Evolutionary conservation across 1,284 basidiomycete species (phyloP).

Genomic region (Pterulicium gracile): DNA sequence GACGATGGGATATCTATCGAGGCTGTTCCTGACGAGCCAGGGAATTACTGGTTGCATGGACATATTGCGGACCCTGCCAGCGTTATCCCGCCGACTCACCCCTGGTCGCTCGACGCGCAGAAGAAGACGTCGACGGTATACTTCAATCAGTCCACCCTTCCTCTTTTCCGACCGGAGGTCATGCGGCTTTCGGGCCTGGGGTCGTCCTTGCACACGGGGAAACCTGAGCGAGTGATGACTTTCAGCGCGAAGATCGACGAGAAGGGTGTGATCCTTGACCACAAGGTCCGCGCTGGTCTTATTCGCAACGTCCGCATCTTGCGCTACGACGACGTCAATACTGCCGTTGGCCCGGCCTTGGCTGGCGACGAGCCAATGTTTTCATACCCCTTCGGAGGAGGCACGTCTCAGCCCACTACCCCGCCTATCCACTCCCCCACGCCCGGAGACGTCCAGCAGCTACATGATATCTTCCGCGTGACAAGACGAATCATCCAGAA

Average conservation of each 20-base stretch:
- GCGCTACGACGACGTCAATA: conserved; percentile 68
- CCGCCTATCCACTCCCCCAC: neutral
- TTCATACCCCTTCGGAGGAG: conserved; percentile 10
- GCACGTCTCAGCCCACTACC: conserved; percentile 7
- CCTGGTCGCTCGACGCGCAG: conserved; percentile 45
- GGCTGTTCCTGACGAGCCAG: conserved; percentile 41
- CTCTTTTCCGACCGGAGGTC: conserved; percentile 56
- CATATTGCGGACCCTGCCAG: conserved; percentile 93
- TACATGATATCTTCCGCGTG: neutral
- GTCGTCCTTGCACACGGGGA: conserved; percentile 41
- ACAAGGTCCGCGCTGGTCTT: conserved; percentile 59
- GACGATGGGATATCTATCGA: conserved; percentile 93
- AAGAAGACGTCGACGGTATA: conserved; percentile 45
- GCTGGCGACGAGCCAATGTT: conserved; percentile 26
- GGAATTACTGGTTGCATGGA: conserved; percentile 74
- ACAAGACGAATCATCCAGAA: neutral
- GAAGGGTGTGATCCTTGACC: conserved; percentile 60
- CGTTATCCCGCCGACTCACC: conserved; percentile 61
- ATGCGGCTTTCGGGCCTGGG: conserved; percentile 50
- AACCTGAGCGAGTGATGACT: conserved; percentile 55
- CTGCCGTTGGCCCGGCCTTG: conserved; percentile 15
- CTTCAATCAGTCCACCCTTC: conserved; percentile 50
- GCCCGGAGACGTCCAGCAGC: neutral
- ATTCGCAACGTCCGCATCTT: conserved; percentile 60
- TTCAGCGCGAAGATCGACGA: conserved; percentile 72